Evolutionary conservation across 306 rosid species (phyloP), one percentile per base, ranked within the genome.

Genomic region (Erythrophleum fordii): DNA sequence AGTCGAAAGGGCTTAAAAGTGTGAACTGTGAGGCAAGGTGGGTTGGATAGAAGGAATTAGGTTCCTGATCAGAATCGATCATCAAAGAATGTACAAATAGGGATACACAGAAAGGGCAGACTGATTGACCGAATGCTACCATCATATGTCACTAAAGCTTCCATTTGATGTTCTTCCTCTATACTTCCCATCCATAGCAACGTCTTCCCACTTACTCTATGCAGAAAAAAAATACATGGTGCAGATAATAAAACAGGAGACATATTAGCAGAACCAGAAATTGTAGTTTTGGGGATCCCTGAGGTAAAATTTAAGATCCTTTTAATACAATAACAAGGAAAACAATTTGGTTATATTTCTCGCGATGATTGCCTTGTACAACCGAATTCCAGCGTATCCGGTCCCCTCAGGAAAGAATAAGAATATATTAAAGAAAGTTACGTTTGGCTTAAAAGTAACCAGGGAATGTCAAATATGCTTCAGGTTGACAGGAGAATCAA

Each of bases 381-480:
- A 48, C 42, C 10, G 14, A 16, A 17, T 26, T 70, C 58, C 56
- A 45, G 10, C 35, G 31, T 14, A 58, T 45, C 51, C 20, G 83
- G 39, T 55, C 75, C 46, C 77, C 71, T 70, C 60, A 2, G 11
- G 31, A 16, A 62, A 85, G 87, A 76, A 87, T 76, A 83, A 75
- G 87, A 86, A 84, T 76, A 79, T 78, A 52, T 58, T 22, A 37
- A 31, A 4, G 7, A 41, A 51, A 72, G 72, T 78, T 80, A 78
- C 39, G 58, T 62, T 42, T 69, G 82, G 73, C 77, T 39, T 68
- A 61, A 82, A 69, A 35, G 44, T 28, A 78, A 73, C 79, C 75
- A 66, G 61, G 79, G 86, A 86, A 84, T 86, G 88, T 84, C 93
- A 77, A 75, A 77, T 64, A 53, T 52, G 45, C 28, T 22, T 83